Percentiles rank a stretch among this genome's conserved stretches.
Conservation (phyloP, 2,329 filamentous ascomycete genomes). For the Aureobasidium mangrovei region DNA sequence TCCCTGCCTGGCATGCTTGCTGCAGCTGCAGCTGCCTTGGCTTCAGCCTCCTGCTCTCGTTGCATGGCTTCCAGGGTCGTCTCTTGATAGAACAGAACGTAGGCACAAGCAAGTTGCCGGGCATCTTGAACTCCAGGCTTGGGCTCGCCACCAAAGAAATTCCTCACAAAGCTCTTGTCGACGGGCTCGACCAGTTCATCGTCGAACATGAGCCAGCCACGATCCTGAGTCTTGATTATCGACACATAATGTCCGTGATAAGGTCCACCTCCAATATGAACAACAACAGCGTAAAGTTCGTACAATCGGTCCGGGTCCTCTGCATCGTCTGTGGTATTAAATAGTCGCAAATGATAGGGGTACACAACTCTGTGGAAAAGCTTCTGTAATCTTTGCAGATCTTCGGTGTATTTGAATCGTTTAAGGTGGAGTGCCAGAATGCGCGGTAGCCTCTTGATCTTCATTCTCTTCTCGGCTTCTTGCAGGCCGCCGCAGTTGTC, state of each 20-base stretch:
- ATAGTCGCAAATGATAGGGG: conserved; percentile 89
- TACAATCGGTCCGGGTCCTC: conserved; percentile 90
- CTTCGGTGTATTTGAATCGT: conserved; percentile 96
- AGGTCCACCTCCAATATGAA: conserved; percentile 92
- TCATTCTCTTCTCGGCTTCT: conserved; percentile 98
- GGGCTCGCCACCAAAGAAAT: conserved; percentile 86
- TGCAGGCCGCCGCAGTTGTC: conserved; percentile 94
- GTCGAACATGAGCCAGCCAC: conserved; percentile 92
- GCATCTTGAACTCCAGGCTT: conserved; percentile 42
- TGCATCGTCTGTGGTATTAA: conserved; percentile 94
- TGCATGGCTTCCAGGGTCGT: conserved; percentile 60
- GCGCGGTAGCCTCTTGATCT: conserved; percentile 88
- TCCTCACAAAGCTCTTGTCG: conserved; percentile 88
- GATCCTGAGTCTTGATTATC: conserved; percentile 93
- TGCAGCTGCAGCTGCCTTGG: conserved; percentile 36
- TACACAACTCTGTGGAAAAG: conserved; percentile 96
- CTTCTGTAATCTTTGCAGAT: conserved; percentile 87
- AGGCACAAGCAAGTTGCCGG: conserved; percentile 69
- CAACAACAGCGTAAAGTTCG: conserved; percentile 92
- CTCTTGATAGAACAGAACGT: conserved; percentile 96
- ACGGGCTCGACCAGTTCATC: conserved; percentile 98
- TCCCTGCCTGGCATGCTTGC: conserved; percentile 38
- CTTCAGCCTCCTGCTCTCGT: conserved; percentile 77
- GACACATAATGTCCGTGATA: conserved; percentile 98
- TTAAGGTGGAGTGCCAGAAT: conserved; percentile 90